Evolutionary conservation across 2,329 filamentous ascomycete species (phyloP).

Genomic region (Hymenoscyphus fructigenus): DNA sequence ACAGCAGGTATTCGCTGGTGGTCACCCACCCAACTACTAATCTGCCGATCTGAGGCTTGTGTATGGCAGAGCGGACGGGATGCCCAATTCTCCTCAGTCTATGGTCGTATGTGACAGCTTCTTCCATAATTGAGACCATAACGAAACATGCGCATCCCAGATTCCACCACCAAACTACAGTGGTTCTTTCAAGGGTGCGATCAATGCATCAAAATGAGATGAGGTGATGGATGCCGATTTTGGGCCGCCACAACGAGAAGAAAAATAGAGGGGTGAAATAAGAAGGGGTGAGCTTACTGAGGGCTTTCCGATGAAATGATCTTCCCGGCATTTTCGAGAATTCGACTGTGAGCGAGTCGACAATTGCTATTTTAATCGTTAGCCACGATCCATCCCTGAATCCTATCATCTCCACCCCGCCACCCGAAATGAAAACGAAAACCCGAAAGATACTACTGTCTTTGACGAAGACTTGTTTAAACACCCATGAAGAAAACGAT

Average conservation of each 20-base stretch:
- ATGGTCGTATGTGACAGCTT: slow-evolving; percentile 14
- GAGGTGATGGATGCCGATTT: neutral
- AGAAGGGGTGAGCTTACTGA: slow-evolving; percentile 50
- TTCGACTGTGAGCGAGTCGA: slow-evolving; percentile 78
- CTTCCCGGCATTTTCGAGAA: slow-evolving; percentile 69
- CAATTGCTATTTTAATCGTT: slow-evolving; percentile 45
- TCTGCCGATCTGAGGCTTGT: slow-evolving; percentile 31
- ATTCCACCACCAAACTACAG: neutral
- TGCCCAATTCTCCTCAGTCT: slow-evolving; percentile 29
- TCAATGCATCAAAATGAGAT: neutral
- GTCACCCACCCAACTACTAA: slow-evolving; percentile 32
- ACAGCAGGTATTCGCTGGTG: slow-evolving; percentile 33
- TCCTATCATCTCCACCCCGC: neutral
- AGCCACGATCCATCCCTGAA: neutral
- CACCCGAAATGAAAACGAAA: neutral
- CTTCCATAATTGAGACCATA: neutral
- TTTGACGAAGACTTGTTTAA: neutral
- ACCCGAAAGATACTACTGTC: neutral
- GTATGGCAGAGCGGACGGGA: slow-evolving; percentile 34
- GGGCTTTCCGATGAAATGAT: slow-evolving; percentile 75
- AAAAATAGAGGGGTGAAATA: neutral
- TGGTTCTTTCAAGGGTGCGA: neutral
- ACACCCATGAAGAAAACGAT: neutral
- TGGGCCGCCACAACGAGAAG: neutral
- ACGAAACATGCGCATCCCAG: neutral